Base-by-base conservation (phyloP, 345 rosid species). In the Salix suchowensis region DNA sequence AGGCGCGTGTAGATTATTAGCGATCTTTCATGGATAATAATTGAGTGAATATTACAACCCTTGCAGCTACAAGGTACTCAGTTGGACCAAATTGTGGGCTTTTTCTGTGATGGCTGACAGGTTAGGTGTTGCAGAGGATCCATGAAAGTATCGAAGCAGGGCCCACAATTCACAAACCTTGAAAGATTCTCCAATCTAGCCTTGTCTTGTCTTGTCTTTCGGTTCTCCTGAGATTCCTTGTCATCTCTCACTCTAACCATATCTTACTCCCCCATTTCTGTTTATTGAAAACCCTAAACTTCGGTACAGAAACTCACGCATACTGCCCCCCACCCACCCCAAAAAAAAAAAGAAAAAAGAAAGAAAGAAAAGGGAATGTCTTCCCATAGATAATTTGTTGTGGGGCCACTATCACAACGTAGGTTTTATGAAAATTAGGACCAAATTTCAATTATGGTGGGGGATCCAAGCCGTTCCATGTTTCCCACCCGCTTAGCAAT, bases 61-160 rank as follows among this genome's bases (percentile, higher is more conserved):
- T 34, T 34, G 36, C 36, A 34, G 36, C 36, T 34, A 34, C 36
- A 34, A 34, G 36, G 36, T 34, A 34, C 37, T 36, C 26, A 1
- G 1, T 5, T 36, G 37, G 37, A 36, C 37, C 37, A 5, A 36
- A 36, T 10, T 58, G 4, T 58, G 64, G 64, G 64, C 64, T 58
- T 58, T 1, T 8, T 24, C 62, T 55, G 6, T 55, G 5, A 55
- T n/a, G 62, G 6, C 62, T 55, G 28, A 58, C 64, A 58, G 3
- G 24, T 3, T 58, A 58, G 64, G 61, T 55, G 44, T 74, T 72
- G 14, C 82, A 76, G 82, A 79, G 83, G 70, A 81, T 76, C 82
- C 67, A 78, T 7, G 48, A 67, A 66, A 66, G 81, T 18, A 79
- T 82, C 83, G 15, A 55, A 30, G 0, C 6, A 66, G 77, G 77